A percentile compares a stretch with the other conserved stretches of the same genome.
Conservation (phyloP, 208 protist genomes). For the Kentomonas sorsogonicus region DNA sequence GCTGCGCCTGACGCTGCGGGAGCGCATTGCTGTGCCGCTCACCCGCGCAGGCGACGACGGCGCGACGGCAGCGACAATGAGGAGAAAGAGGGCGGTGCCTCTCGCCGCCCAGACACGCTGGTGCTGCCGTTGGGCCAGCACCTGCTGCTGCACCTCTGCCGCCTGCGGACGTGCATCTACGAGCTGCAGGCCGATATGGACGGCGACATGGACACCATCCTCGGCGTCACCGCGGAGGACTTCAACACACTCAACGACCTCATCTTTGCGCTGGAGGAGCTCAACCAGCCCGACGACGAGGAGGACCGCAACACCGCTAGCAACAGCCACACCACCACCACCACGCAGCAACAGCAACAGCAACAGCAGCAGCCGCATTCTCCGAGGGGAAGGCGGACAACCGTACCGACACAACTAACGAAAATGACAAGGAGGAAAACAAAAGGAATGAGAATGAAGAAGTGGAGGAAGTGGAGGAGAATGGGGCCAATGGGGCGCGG, state of each 20-base stretch:
- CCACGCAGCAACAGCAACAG: no score
- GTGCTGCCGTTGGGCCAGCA: slow-evolving; percentile 48
- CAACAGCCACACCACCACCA: no score
- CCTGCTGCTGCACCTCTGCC: slow-evolving; percentile 66
- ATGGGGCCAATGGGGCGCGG: no score
- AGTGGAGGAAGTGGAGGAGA: no score
- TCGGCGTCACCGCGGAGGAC: slow-evolving; percentile 54
- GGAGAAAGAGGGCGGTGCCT: slow-evolving; percentile 8
- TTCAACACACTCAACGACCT: slow-evolving; percentile 72
- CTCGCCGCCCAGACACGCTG: neutral
- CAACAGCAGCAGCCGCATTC: no score
- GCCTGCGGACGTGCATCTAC: slow-evolving; percentile 56
- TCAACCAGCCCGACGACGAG: slow-evolving; percentile 15
- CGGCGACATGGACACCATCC: slow-evolving; percentile 52
- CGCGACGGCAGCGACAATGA: neutral
- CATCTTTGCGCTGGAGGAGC: slow-evolving; percentile 36
- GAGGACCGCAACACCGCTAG: no score
- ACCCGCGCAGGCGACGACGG: no score
- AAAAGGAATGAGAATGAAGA: no score
- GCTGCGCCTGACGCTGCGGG: slow-evolving; percentile 14
- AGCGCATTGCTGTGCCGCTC: no score
- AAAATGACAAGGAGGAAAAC: no score
- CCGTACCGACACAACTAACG: no score
- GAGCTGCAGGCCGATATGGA: slow-evolving; percentile 62
- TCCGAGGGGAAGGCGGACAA: no score